phyloP scores from a whole-genome alignment of 306 rosid species.

The Sicyos edulis region DNA sequence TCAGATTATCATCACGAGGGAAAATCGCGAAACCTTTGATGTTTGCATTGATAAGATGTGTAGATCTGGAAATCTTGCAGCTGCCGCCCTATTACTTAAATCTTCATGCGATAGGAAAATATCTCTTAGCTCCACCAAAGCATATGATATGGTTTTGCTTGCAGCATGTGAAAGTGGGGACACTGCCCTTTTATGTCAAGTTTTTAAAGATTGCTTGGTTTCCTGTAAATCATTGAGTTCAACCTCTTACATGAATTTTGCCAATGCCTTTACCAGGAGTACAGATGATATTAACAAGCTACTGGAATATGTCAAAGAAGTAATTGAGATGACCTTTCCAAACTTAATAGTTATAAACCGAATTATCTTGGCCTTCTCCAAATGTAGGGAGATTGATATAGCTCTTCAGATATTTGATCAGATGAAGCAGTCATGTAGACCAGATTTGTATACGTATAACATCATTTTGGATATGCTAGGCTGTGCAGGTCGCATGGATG shows the following conservation, averaged over 20 bases:
- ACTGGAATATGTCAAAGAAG: constrained; percentile 37
- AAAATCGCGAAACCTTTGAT: constrained; percentile 26
- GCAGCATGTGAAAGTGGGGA: constrained; percentile 53
- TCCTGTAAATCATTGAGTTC: constrained; percentile 38
- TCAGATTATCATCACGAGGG: constrained; percentile 35
- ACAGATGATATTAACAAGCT: constrained; percentile 35
- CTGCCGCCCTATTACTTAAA: constrained; percentile 39
- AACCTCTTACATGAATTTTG: constrained; percentile 39
- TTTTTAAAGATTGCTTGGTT: constrained; percentile 43
- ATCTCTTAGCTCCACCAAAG: constrained; percentile 29
- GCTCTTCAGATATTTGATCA: constrained; percentile 57
- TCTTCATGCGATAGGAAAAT: constrained; percentile 34
- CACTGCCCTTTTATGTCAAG: constrained; percentile 38
- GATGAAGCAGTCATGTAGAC: constrained; percentile 31
- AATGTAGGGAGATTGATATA: constrained; percentile 58
- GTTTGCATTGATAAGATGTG: constrained; percentile 36
- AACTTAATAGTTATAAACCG: constrained; percentile 46
- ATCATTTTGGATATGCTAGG: constrained; percentile 68
- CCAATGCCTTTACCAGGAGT: constrained; percentile 53
- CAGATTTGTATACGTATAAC: constrained; percentile 64
- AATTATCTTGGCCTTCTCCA: constrained; percentile 54
- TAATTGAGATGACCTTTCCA: constrained; percentile 36
- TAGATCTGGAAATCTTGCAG: constrained; percentile 36
- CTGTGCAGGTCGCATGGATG: constrained; percentile 42
- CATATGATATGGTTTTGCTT: constrained; percentile 38